Evolutionary conservation across 2,329 filamentous ascomycete genomes (phyloP).

Genomic region (Mycogone perniciosa): DNA sequence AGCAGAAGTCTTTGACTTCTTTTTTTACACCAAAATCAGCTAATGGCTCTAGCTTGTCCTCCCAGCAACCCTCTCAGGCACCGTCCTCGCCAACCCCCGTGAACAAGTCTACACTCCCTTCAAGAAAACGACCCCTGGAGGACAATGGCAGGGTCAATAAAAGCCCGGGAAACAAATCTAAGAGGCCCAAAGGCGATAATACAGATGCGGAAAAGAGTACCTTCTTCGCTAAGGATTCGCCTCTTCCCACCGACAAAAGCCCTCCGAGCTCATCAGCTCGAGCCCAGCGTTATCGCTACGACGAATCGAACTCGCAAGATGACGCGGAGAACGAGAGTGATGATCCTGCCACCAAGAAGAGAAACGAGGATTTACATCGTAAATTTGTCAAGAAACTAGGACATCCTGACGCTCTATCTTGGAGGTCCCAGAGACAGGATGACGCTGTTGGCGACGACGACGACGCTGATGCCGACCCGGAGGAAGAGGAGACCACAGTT

Average conservation of each 20-base stretch:
- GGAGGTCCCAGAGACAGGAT: slow-evolving; percentile 51
- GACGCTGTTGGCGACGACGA: slow-evolving; percentile 51
- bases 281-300: slow-evolving; percentile 48
- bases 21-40: slow-evolving; percentile 66
- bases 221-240: slow-evolving; percentile 23
- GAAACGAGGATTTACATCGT: slow-evolving; percentile 67
- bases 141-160: slow-evolving; percentile 32
- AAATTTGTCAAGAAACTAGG: slow-evolving; percentile 90
- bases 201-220: slow-evolving; percentile 29
- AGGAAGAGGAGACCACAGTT: slow-evolving; percentile 43
- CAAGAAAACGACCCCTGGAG: slow-evolving; percentile 47
- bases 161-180: background rate
- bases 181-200: slow-evolving; percentile 29
- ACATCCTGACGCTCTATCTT: slow-evolving; percentile 72
- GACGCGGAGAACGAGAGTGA: slow-evolving; percentile 39
- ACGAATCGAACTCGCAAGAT: slow-evolving; percentile 35
- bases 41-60: slow-evolving; percentile 37
- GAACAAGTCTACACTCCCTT: slow-evolving; percentile 22
- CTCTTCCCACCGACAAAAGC: background rate
- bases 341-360: slow-evolving; percentile 44
- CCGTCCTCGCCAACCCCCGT: slow-evolving; percentile 20
- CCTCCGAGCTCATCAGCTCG: slow-evolving; percentile 28
- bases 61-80: slow-evolving; percentile 26
- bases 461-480: slow-evolving; percentile 52
- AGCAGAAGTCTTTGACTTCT: slow-evolving; percentile 77